These are phyloP conservation scores for Biscutella laevigata DNA, from an alignment of 441 rosid species.

Conservation along the genomic window DNA sequence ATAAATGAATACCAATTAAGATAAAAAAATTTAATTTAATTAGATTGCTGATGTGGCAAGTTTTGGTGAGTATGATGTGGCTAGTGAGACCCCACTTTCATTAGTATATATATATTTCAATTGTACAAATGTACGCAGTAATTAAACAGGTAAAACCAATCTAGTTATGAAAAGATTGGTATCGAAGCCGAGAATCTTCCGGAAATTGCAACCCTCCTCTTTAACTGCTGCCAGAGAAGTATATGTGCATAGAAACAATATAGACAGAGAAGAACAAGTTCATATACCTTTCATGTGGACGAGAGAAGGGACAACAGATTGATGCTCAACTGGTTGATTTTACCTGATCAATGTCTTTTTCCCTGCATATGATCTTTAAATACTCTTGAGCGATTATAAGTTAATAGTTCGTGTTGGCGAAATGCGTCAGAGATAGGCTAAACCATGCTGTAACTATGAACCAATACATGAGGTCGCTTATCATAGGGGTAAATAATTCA, in stretches of 20 bases:
- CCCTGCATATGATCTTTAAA: conserved; percentile 21
- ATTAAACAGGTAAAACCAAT: too few species aligned
- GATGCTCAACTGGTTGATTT: conserved; percentile 5
- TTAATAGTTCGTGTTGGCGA: neutral
- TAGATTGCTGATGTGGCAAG: too few species aligned
- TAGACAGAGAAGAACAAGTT: neutral
- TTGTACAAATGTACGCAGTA: too few species aligned
- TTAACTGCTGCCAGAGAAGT: neutral
- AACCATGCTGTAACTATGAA: neutral
- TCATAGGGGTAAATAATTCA: conserved; percentile 24
- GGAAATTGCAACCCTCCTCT: conserved; percentile 7
- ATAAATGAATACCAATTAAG: too few species aligned
- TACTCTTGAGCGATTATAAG: neutral
- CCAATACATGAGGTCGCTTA: neutral
- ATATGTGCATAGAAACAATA: conserved; percentile 6
- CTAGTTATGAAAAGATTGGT: neutral
- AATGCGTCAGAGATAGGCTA: conserved; percentile 12
- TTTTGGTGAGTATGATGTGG: too few species aligned
- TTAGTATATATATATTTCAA: too few species aligned
- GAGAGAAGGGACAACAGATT: neutral
- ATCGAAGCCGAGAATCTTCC: conserved; percentile 1
- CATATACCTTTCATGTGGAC: conserved; percentile 17
- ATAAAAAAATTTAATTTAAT: too few species aligned
- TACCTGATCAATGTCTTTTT: conserved; percentile 12
- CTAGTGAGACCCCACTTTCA: too few species aligned